These are phyloP conservation scores for Skeletonema menzelii DNA, from an alignment of 108 stramenopile genomes.

Conservation along the genomic window DNA sequence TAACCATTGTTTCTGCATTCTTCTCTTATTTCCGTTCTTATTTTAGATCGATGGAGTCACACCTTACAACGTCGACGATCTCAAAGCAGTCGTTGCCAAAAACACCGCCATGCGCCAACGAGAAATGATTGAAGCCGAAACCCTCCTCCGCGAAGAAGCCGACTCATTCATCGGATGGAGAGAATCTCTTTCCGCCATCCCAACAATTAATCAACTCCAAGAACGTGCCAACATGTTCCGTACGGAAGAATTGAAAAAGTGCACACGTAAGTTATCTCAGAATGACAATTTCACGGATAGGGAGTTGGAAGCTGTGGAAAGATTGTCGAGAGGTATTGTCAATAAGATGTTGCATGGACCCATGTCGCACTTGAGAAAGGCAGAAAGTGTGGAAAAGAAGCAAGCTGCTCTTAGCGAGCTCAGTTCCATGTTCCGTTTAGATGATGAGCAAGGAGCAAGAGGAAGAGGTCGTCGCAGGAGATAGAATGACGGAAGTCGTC, in stretches of 20 bases:
- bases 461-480: slow-evolving; percentile 42
- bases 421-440: slow-evolving; percentile 93
- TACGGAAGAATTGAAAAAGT: slow-evolving; percentile 90
- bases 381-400: slow-evolving; percentile 87
- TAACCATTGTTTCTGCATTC: background rate
- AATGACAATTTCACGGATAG: slow-evolving; percentile 85
- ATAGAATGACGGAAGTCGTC: background rate
- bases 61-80: slow-evolving; percentile 97
- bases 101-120: slow-evolving; percentile 96
- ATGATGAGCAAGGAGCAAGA: slow-evolving; percentile 59
- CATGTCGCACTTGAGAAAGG: slow-evolving; percentile 91
- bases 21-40: background rate
- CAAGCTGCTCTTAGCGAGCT: slow-evolving; percentile 85
- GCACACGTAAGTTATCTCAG: slow-evolving; percentile 82
- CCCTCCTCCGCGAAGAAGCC: slow-evolving; percentile 87
- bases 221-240: slow-evolving; percentile 94
- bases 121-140: slow-evolving; percentile 98
- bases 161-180: slow-evolving; percentile 89
- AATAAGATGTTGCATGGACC: slow-evolving; percentile 98
- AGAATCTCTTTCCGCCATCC: slow-evolving; percentile 93
- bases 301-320: slow-evolving; percentile 95
- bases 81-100: slow-evolving; percentile 97
- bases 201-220: slow-evolving; percentile 95
- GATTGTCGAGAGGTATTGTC: slow-evolving; percentile 94
- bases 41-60: slow-evolving; percentile 73